Evolutionary conservation across 2,329 filamentous ascomycete genomes (phyloP), one percentile per base, ranked within the genome.

Genomic region (Diaporthe caulivora): DNA sequence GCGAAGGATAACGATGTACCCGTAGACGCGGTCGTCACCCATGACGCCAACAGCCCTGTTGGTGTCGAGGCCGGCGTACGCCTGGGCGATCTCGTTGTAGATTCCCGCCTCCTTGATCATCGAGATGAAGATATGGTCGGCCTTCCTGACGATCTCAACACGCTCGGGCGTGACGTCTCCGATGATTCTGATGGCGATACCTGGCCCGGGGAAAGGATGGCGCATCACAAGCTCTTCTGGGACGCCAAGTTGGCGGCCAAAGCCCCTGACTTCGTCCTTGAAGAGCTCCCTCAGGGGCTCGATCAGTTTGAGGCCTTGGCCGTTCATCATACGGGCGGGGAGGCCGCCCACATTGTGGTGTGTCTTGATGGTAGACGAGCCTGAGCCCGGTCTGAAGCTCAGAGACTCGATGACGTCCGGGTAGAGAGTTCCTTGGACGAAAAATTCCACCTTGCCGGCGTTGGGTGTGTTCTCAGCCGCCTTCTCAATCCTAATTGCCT

Each of bases 351-450:
- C 82, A 58, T 86, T 86, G 79, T 87, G 86, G 72, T 87, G 85
- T 1, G 85, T 80, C 80, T 88, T 89, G 78, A 88, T 88, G 17
- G 87, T 88, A 10, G 84, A 83, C 4, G 83, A 85, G 44, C 31
- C 31, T n/a, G 85, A 85, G 2, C 85, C 86, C 13, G 58, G 58
- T 77, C 85, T 86, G 80, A 85, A 88, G 51, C 80, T 84, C 55
- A 88, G 77, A 9, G 81, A 85, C 81, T 90, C 88, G 67, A 90
- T 88, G 53, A 80, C 79, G 80, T 93, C 93, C 1, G 92, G 93
- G 83, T 95, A 96, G n/a, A 97, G 87, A 6, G 94, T 97, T n/a
- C 95, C 95, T 83, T 98, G 96, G 15, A 98, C 87, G 80, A 98
- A 94, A 88, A 90, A 98, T 78, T 94, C 90, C 47, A 98, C 93